Base-by-base conservation (phyloP, 192 early-diverging fungal genomes). In the Rhizophagus sp. region DNA sequence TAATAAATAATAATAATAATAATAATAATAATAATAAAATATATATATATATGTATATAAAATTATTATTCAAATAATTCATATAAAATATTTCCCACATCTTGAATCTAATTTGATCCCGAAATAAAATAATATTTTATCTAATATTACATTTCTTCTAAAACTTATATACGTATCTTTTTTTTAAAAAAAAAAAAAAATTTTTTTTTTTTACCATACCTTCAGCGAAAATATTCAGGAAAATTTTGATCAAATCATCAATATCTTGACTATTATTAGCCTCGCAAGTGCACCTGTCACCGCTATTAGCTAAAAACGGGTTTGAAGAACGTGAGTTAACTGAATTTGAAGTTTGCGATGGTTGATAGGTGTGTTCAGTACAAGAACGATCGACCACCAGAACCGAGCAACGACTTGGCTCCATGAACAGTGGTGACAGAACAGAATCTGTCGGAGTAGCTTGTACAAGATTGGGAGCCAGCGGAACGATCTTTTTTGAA, bases 351-450 rank as follows among this genome's bases (percentile, higher is more conserved):
- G 7, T 41, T 41, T 41, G 39, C 39, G 39, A 41, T 41, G 67
- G 30, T 19, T 22, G 73, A 67, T 78, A 78, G 13, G 36, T 78
- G n/a, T 34, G 65, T 67, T 78, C 76, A 34, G 11, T 64, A 67
- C 25, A 67, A 78, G 63, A 47, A 50, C 76, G 76, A 78, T 78
- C 76, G 24, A 78, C 76, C 24, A 78, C 47, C 24, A 78, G 34
- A 67, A 78, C 27, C 9, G 76, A 78, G 30, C 64, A 78, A 47
- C 64, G 76, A 78, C 64, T 65, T 78, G 76, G 76, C 24, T 78
- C 76, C 76, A 78, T 78, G 27, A 24, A 78, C 30, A 49, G 47
- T 25, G 76, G 64, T 44, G 76, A 78, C 64, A 78, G 64, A 65
- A 78, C 12, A 25, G 63, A 78, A 49, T 78, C 76, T 78, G 76